Evolutionary conservation across 108 stramenopile species (phyloP), one percentile per base, ranked within the genome.

Genomic region (Cyclotella kingstonii): DNA sequence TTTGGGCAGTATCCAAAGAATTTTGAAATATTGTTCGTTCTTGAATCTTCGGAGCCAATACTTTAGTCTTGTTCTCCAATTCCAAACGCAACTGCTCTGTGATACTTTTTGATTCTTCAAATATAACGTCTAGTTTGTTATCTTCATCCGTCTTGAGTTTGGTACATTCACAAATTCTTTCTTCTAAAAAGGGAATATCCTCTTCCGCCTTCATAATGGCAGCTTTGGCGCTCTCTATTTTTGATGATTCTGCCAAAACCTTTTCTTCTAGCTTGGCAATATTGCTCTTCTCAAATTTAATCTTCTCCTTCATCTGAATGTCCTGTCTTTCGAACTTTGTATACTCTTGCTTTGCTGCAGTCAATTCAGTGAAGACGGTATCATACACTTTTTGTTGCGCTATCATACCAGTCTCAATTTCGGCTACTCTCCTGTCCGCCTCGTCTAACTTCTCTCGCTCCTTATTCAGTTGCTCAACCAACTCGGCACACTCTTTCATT

Each of bases 241-340:
- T 95, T 48, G 87, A 80, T 19, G 44, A 54, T 63, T 93, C 89
- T 11, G 58, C 55, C 28, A 80, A 68, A 34, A 90, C 77, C 36
- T 90, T 87, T 6, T 77, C 73, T 54, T 87, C 77, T 34, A 92
- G 61, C 77, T 95, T 95, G 50, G 87, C 87, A 12, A 67, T 71
- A 42, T 82, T 76, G 19, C 55, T 65, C 59, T 93, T 88, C 38
- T 68, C 76, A 79, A 84, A 77, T 84, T 97, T 97, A 68, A 95
- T 82, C 53, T 93, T 87, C 77, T 94, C 98, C 47, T 84, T 55
- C 54, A 94, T 68, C 68, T 96, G 93, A 78, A 97, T 95, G 70
- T 97, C 98, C 60, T 78, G 65, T 34, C 94, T 68, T 79, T 98
- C 98, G 48, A 79, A 94, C 18, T 85, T 83, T 8, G 84, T 60